A percentile compares a stretch with the other conserved stretches of the same genome.
Conservation (phyloP, 257 asterid species). For the Ehretia macrophylla region DNA sequence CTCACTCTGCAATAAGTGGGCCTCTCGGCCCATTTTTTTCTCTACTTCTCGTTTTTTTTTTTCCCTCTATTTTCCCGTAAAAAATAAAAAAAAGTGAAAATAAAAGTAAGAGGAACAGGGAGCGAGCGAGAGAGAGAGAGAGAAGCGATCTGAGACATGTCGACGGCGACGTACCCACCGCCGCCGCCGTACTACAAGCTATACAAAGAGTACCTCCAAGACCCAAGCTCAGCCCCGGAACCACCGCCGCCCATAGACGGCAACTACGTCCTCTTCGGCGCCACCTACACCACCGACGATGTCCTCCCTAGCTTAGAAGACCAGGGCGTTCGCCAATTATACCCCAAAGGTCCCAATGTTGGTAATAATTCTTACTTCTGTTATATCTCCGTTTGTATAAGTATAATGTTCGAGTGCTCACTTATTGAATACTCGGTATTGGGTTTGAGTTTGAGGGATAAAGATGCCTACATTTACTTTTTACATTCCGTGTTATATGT, state of each 20-base stretch:
- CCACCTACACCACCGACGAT: conserved; percentile 85
- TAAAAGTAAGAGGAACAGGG: not conserved
- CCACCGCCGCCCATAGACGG: conserved; percentile 88
- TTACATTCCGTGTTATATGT: too few species aligned
- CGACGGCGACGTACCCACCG: conserved; percentile 94
- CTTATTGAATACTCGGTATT: too few species aligned
- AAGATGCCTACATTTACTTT: too few species aligned
- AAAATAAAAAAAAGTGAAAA: too few species aligned
- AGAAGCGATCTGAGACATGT: conserved; percentile 31
- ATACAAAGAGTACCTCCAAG: conserved; percentile 59
- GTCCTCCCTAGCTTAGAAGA: conserved; percentile 90
- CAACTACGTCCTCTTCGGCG: conserved; percentile 67
- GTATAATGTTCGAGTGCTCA: too few species aligned
- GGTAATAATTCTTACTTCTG: conserved; percentile 44
- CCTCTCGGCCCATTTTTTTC: too few species aligned
- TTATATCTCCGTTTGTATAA: not conserved
- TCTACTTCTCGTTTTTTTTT: too few species aligned
- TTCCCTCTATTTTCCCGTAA: too few species aligned
- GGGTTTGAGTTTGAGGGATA: too few species aligned
- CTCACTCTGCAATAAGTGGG: too few species aligned
- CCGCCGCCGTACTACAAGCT: conserved; percentile 88
- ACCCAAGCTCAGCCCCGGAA: conserved; percentile 72
- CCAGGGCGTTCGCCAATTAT: conserved; percentile 91
- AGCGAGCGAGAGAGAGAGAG: not conserved
- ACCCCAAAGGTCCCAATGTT: conserved; percentile 76